Evolutionary conservation across 2,329 filamentous ascomycete genomes (phyloP), one percentile per base, ranked within the genome.

Genomic region (Pseudogymnoascus sp.): DNA sequence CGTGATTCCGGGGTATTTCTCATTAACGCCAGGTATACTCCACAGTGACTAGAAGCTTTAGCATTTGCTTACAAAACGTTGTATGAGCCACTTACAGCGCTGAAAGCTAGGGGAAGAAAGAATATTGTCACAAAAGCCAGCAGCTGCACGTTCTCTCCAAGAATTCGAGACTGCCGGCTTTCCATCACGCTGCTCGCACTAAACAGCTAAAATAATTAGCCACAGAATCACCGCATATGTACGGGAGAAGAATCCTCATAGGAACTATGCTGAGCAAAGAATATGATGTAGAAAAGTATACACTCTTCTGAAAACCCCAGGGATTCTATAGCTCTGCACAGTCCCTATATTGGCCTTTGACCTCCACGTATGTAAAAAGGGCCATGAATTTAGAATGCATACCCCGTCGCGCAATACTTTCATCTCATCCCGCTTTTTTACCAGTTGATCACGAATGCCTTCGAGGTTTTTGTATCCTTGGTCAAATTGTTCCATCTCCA

Each of bases 61-160:
- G 13, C 6, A 60, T 1, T 5, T 25, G 15, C 15, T 0, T 9
- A 31, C 2, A 29, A 40, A 2, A 42, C 2, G 6, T 5, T 3
- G 18, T 12, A 6, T 40, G 33, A n/a, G 13, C n/a, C 4, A 61
- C 63, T 60, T 67, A 66, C 66, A 9, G 59, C 61, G 61, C 70
- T 72, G 60, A 76, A 75, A 9, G 72, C 68, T 4, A 76, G 63
- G 0, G 74, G 74, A 0, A 76, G 68, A 60, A 72, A 76, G 59
- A 76, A 75, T n/a, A 76, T 74, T 60, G 72, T 76, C 18, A 76
- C 73, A 33, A 73, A 72, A 13, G 74, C 76, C 45, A 76, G 68
- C 0, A 76, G 67, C 35, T 72, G 71, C 9, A 76, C 70, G 35
- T 76, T 76, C 40, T 75, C 67, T 0, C 72, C 71, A 0, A 74